Evolutionary conservation across 2,329 filamentous ascomycete genomes (phyloP), one percentile per base, ranked within the genome.

Genomic region (Mariannaea sp.): DNA sequence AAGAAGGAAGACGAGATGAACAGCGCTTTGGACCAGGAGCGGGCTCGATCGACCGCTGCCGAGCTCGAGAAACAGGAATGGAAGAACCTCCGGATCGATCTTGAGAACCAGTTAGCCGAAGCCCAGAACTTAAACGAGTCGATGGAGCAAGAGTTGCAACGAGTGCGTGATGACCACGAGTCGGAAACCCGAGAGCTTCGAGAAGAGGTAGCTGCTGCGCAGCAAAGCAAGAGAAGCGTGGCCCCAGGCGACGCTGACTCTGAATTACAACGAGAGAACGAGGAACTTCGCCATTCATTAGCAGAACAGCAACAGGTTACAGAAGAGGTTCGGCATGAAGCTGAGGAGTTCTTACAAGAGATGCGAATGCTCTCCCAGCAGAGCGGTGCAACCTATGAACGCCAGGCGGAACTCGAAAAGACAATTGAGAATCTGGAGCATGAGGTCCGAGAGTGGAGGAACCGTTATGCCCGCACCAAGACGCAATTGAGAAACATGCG

Each of bases 401-500:
- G 87, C 61, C 92, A 97, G 71, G 85, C 91, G 45, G 84, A 86
- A 62, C 79, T 97, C 59, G 85, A 89, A 49, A 82, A 81, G 58
- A 88, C 88, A 39, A 86, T 97, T 26, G 81, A 89, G 51, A 79
- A 82, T 49, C 80, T 99, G 5, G 90, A 97, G 71, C 79, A 84
- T 17, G 92, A 97, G 68, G 85, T 96, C 40, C 88, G 88, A 49
- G 87, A 92, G 44, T 99, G 94, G 94, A 91, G 92, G 68, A 85
- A 87, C 63, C 88, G 92, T 39, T 97, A 97, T 68, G 88, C 92
- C 20, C 88, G 87, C 61, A 82, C 90, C 30, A 97, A 95, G 76
- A 90, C 93, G 2, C 92, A 97, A 71, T 78, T 96, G 42, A 85
- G 92, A 45, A 88, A 82, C 66, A 80, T 96, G 69, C 87, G 91